Evolutionary conservation across 768 basidiomycete genomes (phyloP), one percentile per base, ranked within the genome.

Genomic region (Hericium rajendrae): DNA sequence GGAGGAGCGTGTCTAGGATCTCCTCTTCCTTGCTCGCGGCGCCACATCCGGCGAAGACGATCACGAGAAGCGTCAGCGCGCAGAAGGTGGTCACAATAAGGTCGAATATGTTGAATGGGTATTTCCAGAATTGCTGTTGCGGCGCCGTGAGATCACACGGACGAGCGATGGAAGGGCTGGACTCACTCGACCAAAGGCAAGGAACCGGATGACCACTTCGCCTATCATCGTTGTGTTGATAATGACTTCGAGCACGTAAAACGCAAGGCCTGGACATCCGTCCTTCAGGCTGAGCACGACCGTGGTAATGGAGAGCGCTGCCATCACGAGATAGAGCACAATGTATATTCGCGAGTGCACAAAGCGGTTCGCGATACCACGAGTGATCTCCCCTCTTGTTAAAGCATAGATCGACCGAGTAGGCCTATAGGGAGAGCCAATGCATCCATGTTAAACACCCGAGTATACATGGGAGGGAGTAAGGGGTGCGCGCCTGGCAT

Each of bases 171-270:
- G 32, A 43, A 18, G 32, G 18, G 11, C 53, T 28, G 20, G 15
- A 76, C 91, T 66, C 65, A 98, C 95, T 71, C 83, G 81, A 59
- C 95, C 95, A 66, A 97, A 89, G 1, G 97, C 97, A 57, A 97
- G 76, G 68, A 97, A 87, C 41, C 97, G 84, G 58, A 95, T 88
- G 1, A 78, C 79, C 16, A 99, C 97, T 75, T 99, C 97, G 24
- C 88, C 69, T 59, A 98, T 97, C 94, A 97, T 95, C 10, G 90
- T 78, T 0, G 80, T 78, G 67, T 95, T 94, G 70, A 95, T 82
- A 68, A 95, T 83, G 48, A 95, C 70, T 71, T 97, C 93, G 64
- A 97, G 77, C 28, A 94, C 72, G 71, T 91, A 97, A 72, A 97
- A 97, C 4, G 89, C 74, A n/a, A 86, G 64, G 4, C 86, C 88